phyloP scores from a whole-genome alignment of 495 filamentous ascomycete species.

The Podospora didyma region DNA sequence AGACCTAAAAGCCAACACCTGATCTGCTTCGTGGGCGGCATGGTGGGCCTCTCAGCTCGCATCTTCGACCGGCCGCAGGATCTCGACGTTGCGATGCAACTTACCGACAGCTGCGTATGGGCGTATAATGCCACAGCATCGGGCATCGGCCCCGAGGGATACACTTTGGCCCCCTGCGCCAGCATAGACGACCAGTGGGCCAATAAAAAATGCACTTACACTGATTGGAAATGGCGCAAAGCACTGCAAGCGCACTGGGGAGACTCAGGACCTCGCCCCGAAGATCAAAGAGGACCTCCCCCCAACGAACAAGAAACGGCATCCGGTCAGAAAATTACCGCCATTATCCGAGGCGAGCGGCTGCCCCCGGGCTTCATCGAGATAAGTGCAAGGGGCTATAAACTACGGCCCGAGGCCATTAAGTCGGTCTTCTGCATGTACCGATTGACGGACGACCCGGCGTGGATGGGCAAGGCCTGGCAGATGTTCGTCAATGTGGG shows the following conservation, averaged over 20 bases:
- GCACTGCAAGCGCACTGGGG: too few relatives aligned
- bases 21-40: constrained; percentile 77
- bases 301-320: background rate
- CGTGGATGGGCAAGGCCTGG: constrained; percentile 58
- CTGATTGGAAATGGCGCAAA: too few relatives aligned
- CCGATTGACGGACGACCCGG: constrained; percentile 52
- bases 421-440: constrained; percentile 61
- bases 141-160: too few relatives aligned
- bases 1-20: constrained; percentile 36
- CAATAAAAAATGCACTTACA: too few relatives aligned
- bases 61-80: constrained; percentile 68
- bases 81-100: constrained; percentile 63
- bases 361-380: constrained; percentile 51
- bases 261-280: too few relatives aligned
- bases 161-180: too few relatives aligned
- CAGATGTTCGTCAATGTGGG: constrained; percentile 47
- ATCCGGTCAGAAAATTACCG: constrained; percentile 46
- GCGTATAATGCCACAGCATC: too few relatives aligned
- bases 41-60: constrained; percentile 77
- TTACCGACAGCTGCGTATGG: constrained; percentile 89
- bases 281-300: too few relatives aligned
- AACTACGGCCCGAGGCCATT: constrained; percentile 65
- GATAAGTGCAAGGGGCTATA: constrained; percentile 59
- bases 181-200: too few relatives aligned
- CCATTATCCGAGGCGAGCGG: background rate